Conservation (phyloP, 2,329 filamentous ascomycete species). For the Alternaria solani region DNA sequence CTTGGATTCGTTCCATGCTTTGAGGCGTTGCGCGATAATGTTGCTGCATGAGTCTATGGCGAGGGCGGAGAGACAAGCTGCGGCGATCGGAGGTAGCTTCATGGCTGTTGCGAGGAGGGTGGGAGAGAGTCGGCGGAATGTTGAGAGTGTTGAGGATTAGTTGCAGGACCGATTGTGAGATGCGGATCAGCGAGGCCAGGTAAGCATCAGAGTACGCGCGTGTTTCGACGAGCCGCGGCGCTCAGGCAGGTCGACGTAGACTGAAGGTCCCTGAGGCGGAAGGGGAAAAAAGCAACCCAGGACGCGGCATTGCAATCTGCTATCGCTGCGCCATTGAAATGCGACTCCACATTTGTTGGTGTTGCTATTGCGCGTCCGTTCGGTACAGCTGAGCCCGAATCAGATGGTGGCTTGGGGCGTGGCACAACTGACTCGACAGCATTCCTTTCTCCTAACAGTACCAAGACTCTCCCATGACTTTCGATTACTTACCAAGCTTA, state of each 20-base stretch:
- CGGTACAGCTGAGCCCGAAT: conserved; percentile 15
- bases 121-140: background rate
- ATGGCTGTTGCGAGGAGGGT: conserved; percentile 18
- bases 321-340: conserved; percentile 10
- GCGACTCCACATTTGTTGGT: conserved; percentile 18
- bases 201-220: conserved; percentile 1
- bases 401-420: conserved; percentile 1
- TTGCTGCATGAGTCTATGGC: conserved; percentile 50
- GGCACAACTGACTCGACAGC: conserved; percentile 8
- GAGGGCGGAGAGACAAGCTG: conserved; percentile 47
- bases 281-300: background rate
- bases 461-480: background rate
- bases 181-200: conserved; percentile 5
- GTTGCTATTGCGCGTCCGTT: conserved; percentile 14
- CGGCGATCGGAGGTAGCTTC: conserved; percentile 44
- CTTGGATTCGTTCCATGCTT: conserved; percentile 44
- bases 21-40: conserved; percentile 48
- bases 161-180: conserved; percentile 6
- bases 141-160: background rate
- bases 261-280: background rate
- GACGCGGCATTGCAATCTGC: conserved; percentile 6
- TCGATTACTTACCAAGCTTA: background rate
- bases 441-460: background rate
- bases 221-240: background rate
- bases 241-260: background rate